Base-by-base conservation (phyloP, 2,329 filamentous ascomycete genomes). In the Cladophialophora bantiana region DNA sequence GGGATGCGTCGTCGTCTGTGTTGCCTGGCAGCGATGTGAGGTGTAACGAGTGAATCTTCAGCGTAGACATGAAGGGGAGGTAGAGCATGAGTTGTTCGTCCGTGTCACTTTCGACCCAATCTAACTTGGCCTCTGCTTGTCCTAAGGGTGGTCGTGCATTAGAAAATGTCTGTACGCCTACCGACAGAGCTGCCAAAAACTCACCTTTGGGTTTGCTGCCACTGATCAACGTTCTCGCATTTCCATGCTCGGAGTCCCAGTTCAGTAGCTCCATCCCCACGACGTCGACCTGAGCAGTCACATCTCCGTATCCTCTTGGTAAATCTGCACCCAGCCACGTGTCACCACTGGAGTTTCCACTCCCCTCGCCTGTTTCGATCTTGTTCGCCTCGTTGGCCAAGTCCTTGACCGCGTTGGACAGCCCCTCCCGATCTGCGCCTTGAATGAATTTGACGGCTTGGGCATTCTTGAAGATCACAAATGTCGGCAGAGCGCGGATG, bases 21-120 rank as follows among this genome's bases (percentile, higher is more conserved):
- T 74, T 72, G 7, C 83, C 86, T 4, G 91, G 90, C 42, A 93
- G 78, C 3, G 94, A 97, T 0, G 95, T 98, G 74, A 99, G 88
- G 81, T 98, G 84, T 64, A 86, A 81, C 10, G 93, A 94, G 80
- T 97, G 94, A 59, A 98, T 85, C 83, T 98, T 99, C 71, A 97
- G 78, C 56, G 89, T 92, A 36, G 90, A 88, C 78, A 94, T 90
- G 81, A 99, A 97, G 0, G 95, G 94, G 65, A 96, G 85, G 79
- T 90, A 98, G 55, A 99, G 85, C 86, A 98, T 91, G 69, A 99
- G 83, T 83, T 99, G 95, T 81, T 98, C 94, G 76, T 99, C 95
- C 40, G 94, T 96, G 76, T 97, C 94, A 78, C 93, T 97, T 83
- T 97, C 92, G 26, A 98, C 89, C 90, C 92, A 98, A 79, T 99